Evolutionary conservation across 1,284 basidiomycete genomes (phyloP).

Genomic region (Cutaneotrichosporon spelunceum): DNA sequence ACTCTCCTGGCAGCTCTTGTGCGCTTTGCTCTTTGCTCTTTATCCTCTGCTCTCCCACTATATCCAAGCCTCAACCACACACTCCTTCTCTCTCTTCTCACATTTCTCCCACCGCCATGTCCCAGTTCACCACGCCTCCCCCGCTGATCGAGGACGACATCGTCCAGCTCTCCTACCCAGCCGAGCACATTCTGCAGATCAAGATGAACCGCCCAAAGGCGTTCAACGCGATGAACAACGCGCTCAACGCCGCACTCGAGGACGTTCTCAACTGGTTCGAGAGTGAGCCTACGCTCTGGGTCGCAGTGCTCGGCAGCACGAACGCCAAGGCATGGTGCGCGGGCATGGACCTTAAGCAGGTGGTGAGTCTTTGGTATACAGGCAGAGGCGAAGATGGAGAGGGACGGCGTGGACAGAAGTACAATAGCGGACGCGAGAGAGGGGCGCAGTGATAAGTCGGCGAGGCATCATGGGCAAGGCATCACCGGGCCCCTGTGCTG

Average conservation of each 20-base stretch:
- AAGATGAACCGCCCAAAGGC: slow-evolving; percentile 25
- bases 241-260: slow-evolving; percentile 16
- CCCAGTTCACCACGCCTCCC: slow-evolving; percentile 10
- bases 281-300: slow-evolving; percentile 19
- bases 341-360: slow-evolving; percentile 21
- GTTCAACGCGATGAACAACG: slow-evolving; percentile 23
- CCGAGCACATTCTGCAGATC: slow-evolving; percentile 21
- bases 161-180: slow-evolving; percentile 16
- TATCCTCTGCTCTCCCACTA: no score
- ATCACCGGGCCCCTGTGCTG: no score
- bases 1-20: background rate
- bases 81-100: background rate
- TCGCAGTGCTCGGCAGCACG: slow-evolving; percentile 18
- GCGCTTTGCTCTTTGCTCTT: background rate
- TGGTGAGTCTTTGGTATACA: no score
- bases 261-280: slow-evolving; percentile 24
- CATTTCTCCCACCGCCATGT: background rate
- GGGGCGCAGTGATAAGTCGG: no score
- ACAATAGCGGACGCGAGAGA: background rate
- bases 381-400: background rate
- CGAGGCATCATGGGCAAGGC: no score
- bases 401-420: background rate
- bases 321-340: slow-evolving; percentile 21
- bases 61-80: background rate
- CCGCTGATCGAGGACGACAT: slow-evolving; percentile 19